Evolutionary conservation across 192 early-diverging fungal species (phyloP).

Genomic region (Rhizophagus prolifer): DNA sequence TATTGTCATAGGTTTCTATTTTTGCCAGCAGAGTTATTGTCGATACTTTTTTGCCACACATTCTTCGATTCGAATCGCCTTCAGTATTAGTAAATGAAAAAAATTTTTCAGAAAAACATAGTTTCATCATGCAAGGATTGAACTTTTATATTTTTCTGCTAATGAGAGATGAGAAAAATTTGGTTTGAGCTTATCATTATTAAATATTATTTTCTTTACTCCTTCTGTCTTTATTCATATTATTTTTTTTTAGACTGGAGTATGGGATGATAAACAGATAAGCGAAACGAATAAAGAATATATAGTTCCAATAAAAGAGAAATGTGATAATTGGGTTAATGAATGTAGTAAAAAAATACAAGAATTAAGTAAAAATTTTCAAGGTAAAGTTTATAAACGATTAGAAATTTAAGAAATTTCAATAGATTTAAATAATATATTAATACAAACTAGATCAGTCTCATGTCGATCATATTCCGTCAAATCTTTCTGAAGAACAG

Average conservation of each 20-base stretch:
- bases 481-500: background rate
- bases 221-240: background rate
- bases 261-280: slow-evolving; percentile 35
- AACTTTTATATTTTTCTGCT: slow-evolving; percentile 52
- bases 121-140: slow-evolving; percentile 45
- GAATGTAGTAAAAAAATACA: background rate
- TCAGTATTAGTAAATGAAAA: slow-evolving; percentile 31
- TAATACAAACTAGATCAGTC: background rate
- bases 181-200: slow-evolving; percentile 31
- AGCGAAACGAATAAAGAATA: slow-evolving; percentile 33
- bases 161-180: slow-evolving; percentile 44
- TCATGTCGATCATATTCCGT: background rate
- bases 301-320: slow-evolving; percentile 33
- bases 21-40: slow-evolving; percentile 44
- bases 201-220: background rate
- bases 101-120: slow-evolving; percentile 41
- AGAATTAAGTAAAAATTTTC: background rate
- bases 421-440: background rate
- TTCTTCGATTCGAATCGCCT: slow-evolving; percentile 37
- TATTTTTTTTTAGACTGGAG: slow-evolving; percentile 34
- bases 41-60: slow-evolving; percentile 37
- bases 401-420: background rate
- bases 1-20: slow-evolving; percentile 26
- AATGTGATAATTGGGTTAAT: background rate
- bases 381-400: background rate